Base-by-base conservation (phyloP, 2,329 filamentous ascomycete species). In the Akanthomyces uredinophilus region DNA sequence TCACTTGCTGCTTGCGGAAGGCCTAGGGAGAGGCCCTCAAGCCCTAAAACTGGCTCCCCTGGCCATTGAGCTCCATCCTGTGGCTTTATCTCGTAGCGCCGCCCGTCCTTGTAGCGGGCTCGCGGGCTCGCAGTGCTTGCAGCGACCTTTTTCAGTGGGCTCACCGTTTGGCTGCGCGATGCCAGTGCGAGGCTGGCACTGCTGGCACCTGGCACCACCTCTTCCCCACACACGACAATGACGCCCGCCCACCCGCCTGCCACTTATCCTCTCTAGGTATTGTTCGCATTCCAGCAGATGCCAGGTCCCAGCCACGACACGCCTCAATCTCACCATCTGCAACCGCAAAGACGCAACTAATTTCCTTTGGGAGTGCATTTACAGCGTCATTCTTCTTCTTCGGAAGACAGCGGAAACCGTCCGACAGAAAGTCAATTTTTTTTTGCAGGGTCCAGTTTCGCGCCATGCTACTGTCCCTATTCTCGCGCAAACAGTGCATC, bases 161-260 rank as follows among this genome's bases (percentile, higher is more conserved):
- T 10, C 32, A 8, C 32, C 32, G 32, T 61, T 46, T 6, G 24
- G 35, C 46, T 55, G 53, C 29, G 4, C 20, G 49, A 64, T 64
- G 50, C 59, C 60, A 56, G 56, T 22, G n/a, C 46, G 52, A 20
- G 62, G 56, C 50, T 60, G 56, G 35, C 4, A 20, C 22, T 20
- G 13, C 32, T 37, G 29, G 29, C 4, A 32, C n/a, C n/a, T n/a
- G n/a, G n/a, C n/a, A n/a, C n/a, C n/a, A n/a, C n/a, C n/a, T n/a
- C n/a, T n/a, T 8, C 20, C 11, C 35, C 32, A 41, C 32, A 18
- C 18, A 27, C 4, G n/a, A 47, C 18, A 44, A 44, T 20, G 55
- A 32, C 43, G 41, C 54, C 27, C 43, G 41, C 54, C 27, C 27
- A 29, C 27, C 39, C 16, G 32, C 35, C 41, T 14, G 18, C 53